Evolutionary conservation across 768 basidiomycete genomes (phyloP).

Genomic region (Omphalotus guepiniiformis): DNA sequence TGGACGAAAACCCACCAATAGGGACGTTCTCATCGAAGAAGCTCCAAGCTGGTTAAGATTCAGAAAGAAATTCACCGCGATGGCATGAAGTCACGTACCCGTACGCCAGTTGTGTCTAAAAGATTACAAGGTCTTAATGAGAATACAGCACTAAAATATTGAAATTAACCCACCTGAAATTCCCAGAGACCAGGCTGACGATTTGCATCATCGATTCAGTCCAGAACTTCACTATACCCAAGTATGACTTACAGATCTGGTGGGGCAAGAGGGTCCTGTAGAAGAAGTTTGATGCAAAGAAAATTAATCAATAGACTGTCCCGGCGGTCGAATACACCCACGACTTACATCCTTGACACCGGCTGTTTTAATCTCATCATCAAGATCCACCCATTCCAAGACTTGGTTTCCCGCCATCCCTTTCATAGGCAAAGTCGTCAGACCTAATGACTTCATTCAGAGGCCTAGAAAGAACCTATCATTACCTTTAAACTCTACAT

Average conservation of each 20-base stretch:
- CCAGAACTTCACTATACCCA: too few relatives aligned
- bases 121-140: background rate
- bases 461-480: background rate
- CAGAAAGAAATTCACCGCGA: background rate
- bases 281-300: background rate
- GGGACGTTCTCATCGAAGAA: slow-evolving; percentile 35
- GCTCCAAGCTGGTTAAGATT: slow-evolving; percentile 33
- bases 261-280: slow-evolving; percentile 37
- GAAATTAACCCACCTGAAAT: slow-evolving; percentile 33
- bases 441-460: too few relatives aligned
- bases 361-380: slow-evolving; percentile 57
- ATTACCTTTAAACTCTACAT: slow-evolving; percentile 47
- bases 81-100: slow-evolving; percentile 21
- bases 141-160: background rate
- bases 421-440: slow-evolving; percentile 15
- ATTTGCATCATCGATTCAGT: too few relatives aligned
- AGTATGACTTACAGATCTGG: slow-evolving; percentile 36
- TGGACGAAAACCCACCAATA: slow-evolving; percentile 7
- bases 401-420: slow-evolving; percentile 64
- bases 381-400: slow-evolving; percentile 55
- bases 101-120: slow-evolving; percentile 45
- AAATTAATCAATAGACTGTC: background rate
- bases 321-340: background rate
- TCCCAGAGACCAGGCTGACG: slow-evolving; percentile 36
- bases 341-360: slow-evolving; percentile 41